Evolutionary conservation across 2,329 filamentous ascomycete genomes (phyloP), one percentile per base, ranked within the genome.

Genomic region (Neopestalotiopsis clavispora): DNA sequence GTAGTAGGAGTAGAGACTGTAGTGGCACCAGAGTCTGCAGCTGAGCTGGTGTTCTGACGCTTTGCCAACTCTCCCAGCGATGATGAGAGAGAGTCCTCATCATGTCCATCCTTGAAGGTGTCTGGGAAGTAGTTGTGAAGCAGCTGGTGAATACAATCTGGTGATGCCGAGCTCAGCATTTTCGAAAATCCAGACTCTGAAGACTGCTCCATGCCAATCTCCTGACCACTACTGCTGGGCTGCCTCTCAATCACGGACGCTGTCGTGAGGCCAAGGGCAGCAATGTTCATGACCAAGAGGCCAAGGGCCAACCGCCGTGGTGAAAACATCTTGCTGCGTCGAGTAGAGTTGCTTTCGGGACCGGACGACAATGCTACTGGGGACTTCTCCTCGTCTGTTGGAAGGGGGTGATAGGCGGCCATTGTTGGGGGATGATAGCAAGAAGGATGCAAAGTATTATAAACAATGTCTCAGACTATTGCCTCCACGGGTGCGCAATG

Each of bases 101-200:
- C 71, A 87, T 85, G 78, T 90, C 92, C 68, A 93, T 92, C 87
- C 76, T 89, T 86, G 80, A 90, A 93, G 75, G 88, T 87, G 62
- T 86, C 84, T 60, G 88, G 86, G 67, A 90, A 83, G 74, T 90
- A 86, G 70, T 85, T 82, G 78, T 92, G 90, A 40, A 94, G 84
- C 66, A 92, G 87, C 61, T 87, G 86, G 78, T 93, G 90, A 67
- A 95, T 82, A 57, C 87, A 85, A 63, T 88, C 84, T 67, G 86
- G 85, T 28, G 90, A 87, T 68, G 91, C 81, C 30, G 84, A 83
- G 70, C 86, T 82, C 67, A 91, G 80, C 67, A 90, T 78, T 69
- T 88, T 84, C 71, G 86, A 83, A 80, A 91, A 87, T 20, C 79
- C 80, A 62, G 73, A 72, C 60, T 73, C 74, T 58, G 76, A 28